Evolutionary conservation across 2,329 filamentous ascomycete genomes (phyloP), one percentile per base, ranked within the genome.

Genomic region (Penicillium brevicompactum): DNA sequence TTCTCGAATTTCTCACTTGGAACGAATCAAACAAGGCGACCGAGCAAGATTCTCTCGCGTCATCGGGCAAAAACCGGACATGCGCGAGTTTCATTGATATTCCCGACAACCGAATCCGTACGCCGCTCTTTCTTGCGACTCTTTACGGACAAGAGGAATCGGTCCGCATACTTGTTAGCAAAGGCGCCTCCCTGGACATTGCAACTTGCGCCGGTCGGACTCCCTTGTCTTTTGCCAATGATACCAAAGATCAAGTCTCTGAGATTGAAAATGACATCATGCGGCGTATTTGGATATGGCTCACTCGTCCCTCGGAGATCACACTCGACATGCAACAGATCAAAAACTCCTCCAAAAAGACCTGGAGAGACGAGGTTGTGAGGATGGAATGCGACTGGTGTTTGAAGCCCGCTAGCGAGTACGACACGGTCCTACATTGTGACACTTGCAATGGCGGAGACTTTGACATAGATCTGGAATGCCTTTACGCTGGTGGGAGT

Each of bases 111-210:
- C 16, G n/a, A 2, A 41, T 42, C 13, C 48, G 55, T 14, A 57
- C 55, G 5, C 51, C 55, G 13, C 48, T 57, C 2, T 57, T 57
- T 21, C 13, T 55, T 18, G 51, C 55, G 1, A 57, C 51, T 31
- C 32, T 55, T 13, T 55, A 49, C 11, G 51, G 30, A 16, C 21
- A 38, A 18, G 31, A 34, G 31, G 31, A 34, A 34, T 34, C 31
- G 9, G 31, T 34, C 13, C 31, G 31, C 31, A 34, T 34, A 34
- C 31, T 34, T 34, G 7, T 34, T 1, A 34, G 31, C 31, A 34
- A 10, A 10, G 31, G 31, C 31, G 31, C 31, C 4, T 34, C 31
- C 9, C 31, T 34, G 31, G 31, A 34, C 9, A 34, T 34, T 34
- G 31, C 31, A 34, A 34, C 31, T 34, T 34, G 31, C 31, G 31